These are phyloP conservation scores for Pseudogymnoascus sp. DNA, from an alignment of 2,329 filamentous ascomycete species.

Conservation along the genomic window DNA sequence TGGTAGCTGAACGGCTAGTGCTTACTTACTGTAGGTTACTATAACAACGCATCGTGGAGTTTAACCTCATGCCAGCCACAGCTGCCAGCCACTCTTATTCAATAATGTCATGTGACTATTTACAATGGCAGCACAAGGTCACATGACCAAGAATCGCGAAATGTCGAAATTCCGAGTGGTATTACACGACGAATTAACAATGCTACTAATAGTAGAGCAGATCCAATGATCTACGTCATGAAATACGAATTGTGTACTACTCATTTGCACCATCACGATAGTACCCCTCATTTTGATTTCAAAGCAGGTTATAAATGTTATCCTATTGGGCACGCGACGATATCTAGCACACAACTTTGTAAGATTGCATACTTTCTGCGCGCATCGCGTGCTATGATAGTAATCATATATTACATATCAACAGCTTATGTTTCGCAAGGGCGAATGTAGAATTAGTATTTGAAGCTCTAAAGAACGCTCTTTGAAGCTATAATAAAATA, in stretches of 20 bases:
- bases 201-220: not conserved
- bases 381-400: not conserved
- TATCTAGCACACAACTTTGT: not conserved
- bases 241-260: not conserved
- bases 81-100: too few relatives aligned
- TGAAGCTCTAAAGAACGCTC: not conserved
- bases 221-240: not conserved
- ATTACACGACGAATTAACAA: not conserved
- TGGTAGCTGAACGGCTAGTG: too few relatives aligned
- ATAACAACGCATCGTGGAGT: too few relatives aligned
- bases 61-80: too few relatives aligned
- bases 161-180: not conserved
- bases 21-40: too few relatives aligned
- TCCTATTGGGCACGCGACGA: not conserved
- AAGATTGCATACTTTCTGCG: constrained; percentile 6
- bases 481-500: not conserved
- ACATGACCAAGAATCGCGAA: too few relatives aligned
- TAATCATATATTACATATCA: constrained; percentile 5
- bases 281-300: constrained; percentile 6
- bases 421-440: not conserved
- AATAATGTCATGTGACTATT: too few relatives aligned
- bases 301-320: not conserved
- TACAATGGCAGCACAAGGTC: too few relatives aligned
- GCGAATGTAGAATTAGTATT: not conserved
- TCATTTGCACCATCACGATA: not conserved